A percentile compares a stretch with the other conserved stretches of the same genome.
phyloP scores from a whole-genome alignment of 805 yeast species.

The Wickerhamiella azymoides region DNA sequence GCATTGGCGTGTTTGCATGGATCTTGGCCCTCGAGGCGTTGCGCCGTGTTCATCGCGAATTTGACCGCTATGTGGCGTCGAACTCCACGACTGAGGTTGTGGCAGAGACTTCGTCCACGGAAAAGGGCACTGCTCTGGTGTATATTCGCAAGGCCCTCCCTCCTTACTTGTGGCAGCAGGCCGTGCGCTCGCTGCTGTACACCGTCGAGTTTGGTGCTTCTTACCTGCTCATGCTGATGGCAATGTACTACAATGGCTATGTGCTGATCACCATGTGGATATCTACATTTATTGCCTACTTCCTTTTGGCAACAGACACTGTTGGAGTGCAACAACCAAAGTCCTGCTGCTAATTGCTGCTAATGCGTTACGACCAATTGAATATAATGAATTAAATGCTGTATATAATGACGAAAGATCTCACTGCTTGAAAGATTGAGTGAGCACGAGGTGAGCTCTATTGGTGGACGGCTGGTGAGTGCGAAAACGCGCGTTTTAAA shows the following conservation, averaged over 20 bases:
- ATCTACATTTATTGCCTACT: constrained; percentile 47
- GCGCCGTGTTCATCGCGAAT: constrained; percentile 39
- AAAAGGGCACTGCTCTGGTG: background rate
- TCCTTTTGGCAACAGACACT: constrained; percentile 39
- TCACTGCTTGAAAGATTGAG: background rate
- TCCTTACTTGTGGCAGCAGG: constrained; percentile 33
- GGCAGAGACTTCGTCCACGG: background rate
- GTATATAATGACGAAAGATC: background rate
- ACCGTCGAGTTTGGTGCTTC: constrained; percentile 50
- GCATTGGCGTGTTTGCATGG: constrained; percentile 51
- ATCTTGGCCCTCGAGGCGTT: constrained; percentile 45
- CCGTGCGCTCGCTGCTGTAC: constrained; percentile 36
- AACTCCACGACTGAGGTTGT: background rate
- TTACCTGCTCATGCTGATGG: constrained; percentile 53
- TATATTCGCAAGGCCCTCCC: constrained; percentile 3
- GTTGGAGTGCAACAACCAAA: constrained; percentile 16
- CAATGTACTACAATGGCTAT: constrained; percentile 66
- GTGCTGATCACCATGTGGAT: constrained; percentile 47
- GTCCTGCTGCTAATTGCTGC: constrained; percentile 12
- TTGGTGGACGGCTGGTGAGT: too few species aligned
- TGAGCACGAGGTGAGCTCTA: too few species aligned
- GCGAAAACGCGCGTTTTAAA: too few species aligned
- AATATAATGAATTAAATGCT: background rate
- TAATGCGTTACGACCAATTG: background rate
- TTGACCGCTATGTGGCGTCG: constrained; percentile 21